phyloP scores from a whole-genome alignment of 495 filamentous ascomycete species.

The Cetradonia linearis region DNA sequence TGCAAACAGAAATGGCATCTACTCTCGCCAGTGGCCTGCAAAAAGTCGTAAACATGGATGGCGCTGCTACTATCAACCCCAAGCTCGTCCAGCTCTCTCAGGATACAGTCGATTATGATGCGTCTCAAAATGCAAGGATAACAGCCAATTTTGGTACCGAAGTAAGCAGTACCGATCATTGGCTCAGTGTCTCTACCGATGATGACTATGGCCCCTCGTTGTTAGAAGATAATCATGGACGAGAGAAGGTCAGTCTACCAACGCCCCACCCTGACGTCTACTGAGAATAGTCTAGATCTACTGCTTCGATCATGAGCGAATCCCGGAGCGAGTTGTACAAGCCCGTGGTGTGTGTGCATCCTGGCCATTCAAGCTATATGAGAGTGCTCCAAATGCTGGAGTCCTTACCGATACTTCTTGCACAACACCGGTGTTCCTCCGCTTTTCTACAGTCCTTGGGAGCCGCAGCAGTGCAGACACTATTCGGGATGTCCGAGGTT shows the following conservation, averaged over 20 bases:
- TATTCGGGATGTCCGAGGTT: slow-evolving; percentile 72
- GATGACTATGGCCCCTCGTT: slow-evolving; percentile 58
- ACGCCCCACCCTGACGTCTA: not conserved
- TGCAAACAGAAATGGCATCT: slow-evolving; percentile 13
- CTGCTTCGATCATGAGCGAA: slow-evolving; percentile 75
- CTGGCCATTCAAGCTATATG: slow-evolving; percentile 65
- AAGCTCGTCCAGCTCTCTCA: slow-evolving; percentile 15
- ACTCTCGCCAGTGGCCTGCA: slow-evolving; percentile 12
- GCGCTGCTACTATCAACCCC: slow-evolving; percentile 9
- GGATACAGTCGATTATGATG: slow-evolving; percentile 11
- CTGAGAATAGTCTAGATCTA: slow-evolving; percentile 44
- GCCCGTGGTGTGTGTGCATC: slow-evolving; percentile 77
- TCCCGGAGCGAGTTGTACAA: slow-evolving; percentile 69
- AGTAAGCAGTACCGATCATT: slow-evolving; percentile 65
- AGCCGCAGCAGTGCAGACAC: slow-evolving; percentile 70
- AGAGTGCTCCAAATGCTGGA: slow-evolving; percentile 55
- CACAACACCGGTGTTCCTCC: slow-evolving; percentile 67
- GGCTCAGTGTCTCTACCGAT: slow-evolving; percentile 55
- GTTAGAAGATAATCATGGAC: slow-evolving; percentile 70
- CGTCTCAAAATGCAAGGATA: slow-evolving; percentile 36
- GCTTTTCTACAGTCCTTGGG: slow-evolving; percentile 77
- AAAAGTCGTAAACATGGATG: slow-evolving; percentile 13
- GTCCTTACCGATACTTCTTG: slow-evolving; percentile 72
- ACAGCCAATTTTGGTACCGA: slow-evolving; percentile 75
- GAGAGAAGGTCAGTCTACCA: slow-evolving; percentile 55